Evolutionary conservation across 176 grass and related monocot species (phyloP).

Genomic region (Tuctoria greenei): DNA sequence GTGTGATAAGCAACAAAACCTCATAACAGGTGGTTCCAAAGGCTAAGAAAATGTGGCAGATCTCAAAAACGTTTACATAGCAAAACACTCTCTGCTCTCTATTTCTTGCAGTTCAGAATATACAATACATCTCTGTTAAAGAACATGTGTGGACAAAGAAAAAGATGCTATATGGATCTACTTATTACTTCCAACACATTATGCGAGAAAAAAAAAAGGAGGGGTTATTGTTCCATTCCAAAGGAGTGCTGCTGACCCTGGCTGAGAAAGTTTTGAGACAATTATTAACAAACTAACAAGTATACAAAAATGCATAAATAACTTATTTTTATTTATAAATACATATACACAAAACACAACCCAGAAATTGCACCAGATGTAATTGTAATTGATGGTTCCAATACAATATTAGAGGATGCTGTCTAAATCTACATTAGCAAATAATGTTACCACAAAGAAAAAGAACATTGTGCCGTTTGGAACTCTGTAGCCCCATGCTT

Average conservation of each 20-base stretch:
- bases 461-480: not conserved
- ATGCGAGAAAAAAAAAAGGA: not conserved
- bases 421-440: not conserved
- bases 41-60: not conserved
- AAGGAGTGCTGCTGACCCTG: not conserved
- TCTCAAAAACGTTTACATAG: not conserved
- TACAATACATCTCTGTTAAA: not conserved
- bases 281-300: not conserved
- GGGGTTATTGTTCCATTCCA: not conserved
- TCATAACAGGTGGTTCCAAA: not conserved
- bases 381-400: not conserved
- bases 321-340: not conserved
- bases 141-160: not conserved
- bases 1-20: slow-evolving; percentile 1
- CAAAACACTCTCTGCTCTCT: not conserved
- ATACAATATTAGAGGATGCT: not conserved
- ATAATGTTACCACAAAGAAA: not conserved
- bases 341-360: not conserved
- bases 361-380: not conserved
- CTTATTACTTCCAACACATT: not conserved
- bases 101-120: not conserved
- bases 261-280: not conserved
- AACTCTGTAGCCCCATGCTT: not conserved
- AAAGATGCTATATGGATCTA: not conserved
- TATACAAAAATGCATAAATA: not conserved